These are phyloP conservation scores for Leishmania major DNA, from an alignment of 208 protist species.

Conservation along the genomic window DNA sequence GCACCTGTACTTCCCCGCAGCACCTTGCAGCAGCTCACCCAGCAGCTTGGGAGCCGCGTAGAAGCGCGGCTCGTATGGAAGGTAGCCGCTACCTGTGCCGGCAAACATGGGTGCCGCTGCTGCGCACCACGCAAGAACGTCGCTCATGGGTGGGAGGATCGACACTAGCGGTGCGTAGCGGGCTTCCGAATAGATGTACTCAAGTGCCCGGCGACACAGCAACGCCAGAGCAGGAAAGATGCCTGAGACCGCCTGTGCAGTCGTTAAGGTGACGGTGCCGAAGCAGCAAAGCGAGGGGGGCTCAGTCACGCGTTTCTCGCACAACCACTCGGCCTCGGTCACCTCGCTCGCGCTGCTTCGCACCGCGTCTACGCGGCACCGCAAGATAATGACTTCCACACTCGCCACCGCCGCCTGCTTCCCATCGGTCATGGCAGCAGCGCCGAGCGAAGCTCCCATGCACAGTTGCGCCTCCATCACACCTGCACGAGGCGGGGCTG, in stretches of 20 bases:
- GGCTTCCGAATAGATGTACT: constrained; percentile 7
- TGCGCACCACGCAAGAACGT: constrained; percentile 28
- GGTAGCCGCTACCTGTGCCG: constrained; percentile 35
- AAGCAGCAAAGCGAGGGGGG: not conserved
- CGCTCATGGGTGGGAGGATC: constrained; percentile 5
- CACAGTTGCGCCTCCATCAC: constrained; percentile 17
- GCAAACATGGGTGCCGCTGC: constrained; percentile 25
- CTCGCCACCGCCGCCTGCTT: not conserved
- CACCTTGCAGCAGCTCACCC: constrained; percentile 62
- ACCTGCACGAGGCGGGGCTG: constrained; percentile 12
- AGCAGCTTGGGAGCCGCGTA: constrained; percentile 64
- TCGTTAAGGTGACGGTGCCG: not conserved
- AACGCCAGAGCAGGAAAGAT: constrained; percentile 17
- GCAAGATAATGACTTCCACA: constrained; percentile 1
- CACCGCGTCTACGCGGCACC: constrained; percentile 22
- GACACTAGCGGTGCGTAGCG: not conserved
- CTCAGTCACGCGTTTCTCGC: not conserved
- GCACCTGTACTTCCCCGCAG: constrained; percentile 57
- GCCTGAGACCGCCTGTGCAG: not conserved
- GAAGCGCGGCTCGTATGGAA: constrained; percentile 47
- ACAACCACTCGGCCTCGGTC: not conserved
- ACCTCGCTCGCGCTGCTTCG: not conserved
- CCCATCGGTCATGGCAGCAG: not conserved
- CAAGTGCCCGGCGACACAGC: constrained; percentile 27
- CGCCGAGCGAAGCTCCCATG: not conserved